These are phyloP conservation scores for Vitis hybrid DNA, from an alignment of 177 flowering plant genomes.

Conservation along the genomic window DNA sequence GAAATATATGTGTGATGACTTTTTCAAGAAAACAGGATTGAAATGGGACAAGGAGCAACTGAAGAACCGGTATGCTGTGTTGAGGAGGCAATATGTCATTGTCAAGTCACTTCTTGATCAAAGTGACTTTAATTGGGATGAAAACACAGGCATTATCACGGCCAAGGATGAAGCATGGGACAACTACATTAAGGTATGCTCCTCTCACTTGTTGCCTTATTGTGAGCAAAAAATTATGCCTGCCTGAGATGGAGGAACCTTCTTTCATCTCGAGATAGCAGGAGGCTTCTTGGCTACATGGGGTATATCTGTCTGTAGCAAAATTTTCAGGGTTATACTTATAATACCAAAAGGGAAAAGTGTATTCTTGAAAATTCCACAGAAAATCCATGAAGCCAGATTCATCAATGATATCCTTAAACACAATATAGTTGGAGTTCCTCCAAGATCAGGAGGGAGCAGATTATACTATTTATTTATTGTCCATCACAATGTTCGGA, in stretches of 20 bases:
- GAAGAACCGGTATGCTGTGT: slow-evolving; percentile 40
- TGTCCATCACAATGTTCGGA: background rate
- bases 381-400: background rate
- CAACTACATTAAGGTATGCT: slow-evolving; percentile 36
- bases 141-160: slow-evolving; percentile 27
- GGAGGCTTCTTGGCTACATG: too few species aligned
- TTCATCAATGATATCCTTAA: background rate
- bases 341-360: too few species aligned
- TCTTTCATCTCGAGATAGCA: background rate
- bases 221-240: slow-evolving; percentile 1
- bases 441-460: background rate
- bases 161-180: slow-evolving; percentile 50
- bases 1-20: slow-evolving; percentile 44
- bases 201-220: background rate
- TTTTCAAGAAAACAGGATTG: slow-evolving; percentile 42
- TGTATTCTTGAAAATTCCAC: too few species aligned
- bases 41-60: slow-evolving; percentile 63
- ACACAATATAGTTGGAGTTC: background rate
- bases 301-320: background rate
- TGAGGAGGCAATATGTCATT: slow-evolving; percentile 41
- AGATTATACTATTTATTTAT: background rate
- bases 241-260: background rate
- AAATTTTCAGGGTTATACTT: background rate
- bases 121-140: slow-evolving; percentile 49
- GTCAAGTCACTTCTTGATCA: slow-evolving; percentile 38